These are phyloP conservation scores for Dictyostelium gargantuum DNA, from an alignment of 208 protist species.

Conservation along the genomic window DNA sequence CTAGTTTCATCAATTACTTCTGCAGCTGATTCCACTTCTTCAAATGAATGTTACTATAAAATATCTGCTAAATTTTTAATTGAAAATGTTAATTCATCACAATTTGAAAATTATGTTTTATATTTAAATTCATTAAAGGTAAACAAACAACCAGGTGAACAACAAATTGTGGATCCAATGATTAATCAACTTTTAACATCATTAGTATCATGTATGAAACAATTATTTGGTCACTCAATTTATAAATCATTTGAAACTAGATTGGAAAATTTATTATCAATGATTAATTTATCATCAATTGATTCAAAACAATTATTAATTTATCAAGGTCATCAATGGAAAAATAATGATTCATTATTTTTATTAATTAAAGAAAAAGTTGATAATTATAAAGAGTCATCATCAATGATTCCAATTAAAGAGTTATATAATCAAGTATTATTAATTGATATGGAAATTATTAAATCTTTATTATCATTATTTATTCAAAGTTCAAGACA, in stretches of 20 bases:
- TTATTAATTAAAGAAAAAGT: conserved; percentile 41
- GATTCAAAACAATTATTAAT: not conserved
- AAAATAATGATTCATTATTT: conserved; percentile 48
- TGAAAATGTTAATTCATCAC: conserved; percentile 90
- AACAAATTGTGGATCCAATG: not conserved
- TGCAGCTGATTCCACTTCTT: too few species aligned
- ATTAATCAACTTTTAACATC: not conserved
- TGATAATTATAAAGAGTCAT: not conserved
- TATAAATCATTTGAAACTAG: conserved; percentile 2
- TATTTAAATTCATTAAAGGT: not conserved
- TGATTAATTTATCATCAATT: not conserved
- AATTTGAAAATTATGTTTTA: not conserved
- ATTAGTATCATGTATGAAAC: not conserved
- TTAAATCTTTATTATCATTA: not conserved
- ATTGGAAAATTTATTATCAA: not conserved
- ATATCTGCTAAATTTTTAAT: conserved; percentile 98
- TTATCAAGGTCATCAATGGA: conserved; percentile 61
- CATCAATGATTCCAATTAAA: not conserved
- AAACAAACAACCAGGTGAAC: not conserved
- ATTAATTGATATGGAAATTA: not conserved
- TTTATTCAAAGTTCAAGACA: not conserved
- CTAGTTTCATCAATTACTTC: not conserved
- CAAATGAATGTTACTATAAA: not conserved
- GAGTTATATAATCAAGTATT: not conserved
- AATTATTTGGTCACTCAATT: not conserved